phyloP scores from a whole-genome alignment of 371 early-diverging fungal genomes.

The Lichtheimia ramosa region DNA sequence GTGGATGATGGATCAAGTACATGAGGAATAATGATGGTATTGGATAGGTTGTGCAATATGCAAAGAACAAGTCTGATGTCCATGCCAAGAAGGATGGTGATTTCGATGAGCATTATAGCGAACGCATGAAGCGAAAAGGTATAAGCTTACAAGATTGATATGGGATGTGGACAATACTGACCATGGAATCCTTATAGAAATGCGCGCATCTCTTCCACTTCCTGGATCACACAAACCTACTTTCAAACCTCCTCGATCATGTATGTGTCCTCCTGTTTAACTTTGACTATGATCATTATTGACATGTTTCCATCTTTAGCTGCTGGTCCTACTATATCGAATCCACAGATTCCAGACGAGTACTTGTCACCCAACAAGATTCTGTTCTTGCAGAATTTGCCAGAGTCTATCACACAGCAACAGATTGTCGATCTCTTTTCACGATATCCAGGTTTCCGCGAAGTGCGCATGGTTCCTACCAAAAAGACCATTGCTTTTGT shows the following conservation, averaged over 20 bases:
- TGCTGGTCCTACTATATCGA: constrained; percentile 12
- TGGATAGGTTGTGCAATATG: constrained; percentile 72
- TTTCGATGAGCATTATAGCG: constrained; percentile 53
- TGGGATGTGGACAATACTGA: background rate
- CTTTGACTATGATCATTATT: background rate
- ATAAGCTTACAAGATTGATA: background rate
- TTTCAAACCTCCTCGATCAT: constrained; percentile 25
- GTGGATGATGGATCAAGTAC: background rate
- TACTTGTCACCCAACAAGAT: constrained; percentile 81
- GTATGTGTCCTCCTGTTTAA: background rate
- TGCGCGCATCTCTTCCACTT: constrained; percentile 29
- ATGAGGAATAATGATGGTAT: background rate
- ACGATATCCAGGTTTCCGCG: constrained; percentile 83
- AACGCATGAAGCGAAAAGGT: constrained; percentile 65
- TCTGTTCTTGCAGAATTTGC: constrained; percentile 90
- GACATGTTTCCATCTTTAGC: constrained; percentile 1
- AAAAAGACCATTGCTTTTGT: constrained; percentile 91
- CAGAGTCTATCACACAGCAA: constrained; percentile 67
- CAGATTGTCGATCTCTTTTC: constrained; percentile 70
- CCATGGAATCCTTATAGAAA: constrained; percentile 16
- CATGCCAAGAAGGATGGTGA: constrained; percentile 78
- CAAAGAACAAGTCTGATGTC: constrained; percentile 79
- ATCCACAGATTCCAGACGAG: constrained; percentile 64
- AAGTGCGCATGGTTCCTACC: constrained; percentile 88
- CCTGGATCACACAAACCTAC: constrained; percentile 49